A percentile compares a stretch with the other conserved stretches of the same genome.
These are phyloP conservation scores for Saccharomycodes ludwigii DNA, from an alignment of 805 yeast species.

Conservation along the genomic window DNA sequence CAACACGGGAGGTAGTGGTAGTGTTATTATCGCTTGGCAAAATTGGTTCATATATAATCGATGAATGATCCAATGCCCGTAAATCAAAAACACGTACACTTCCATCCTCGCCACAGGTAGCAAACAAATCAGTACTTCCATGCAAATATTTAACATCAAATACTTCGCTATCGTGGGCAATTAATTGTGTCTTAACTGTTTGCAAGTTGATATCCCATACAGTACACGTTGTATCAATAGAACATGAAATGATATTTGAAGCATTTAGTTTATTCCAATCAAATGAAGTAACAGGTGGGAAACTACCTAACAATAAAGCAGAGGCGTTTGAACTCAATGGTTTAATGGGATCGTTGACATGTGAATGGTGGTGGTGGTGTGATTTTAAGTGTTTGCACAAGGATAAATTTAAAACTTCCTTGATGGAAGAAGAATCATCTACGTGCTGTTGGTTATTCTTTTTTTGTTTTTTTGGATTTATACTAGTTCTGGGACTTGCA, in stretches of 20 bases:
- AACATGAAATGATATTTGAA: constrained; percentile 62
- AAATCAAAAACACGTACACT: constrained; percentile 86
- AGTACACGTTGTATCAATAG: constrained; percentile 94
- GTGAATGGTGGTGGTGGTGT: constrained; percentile 26
- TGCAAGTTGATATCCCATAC: constrained; percentile 67
- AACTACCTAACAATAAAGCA: constrained; percentile 22
- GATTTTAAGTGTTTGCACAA: constrained; percentile 31
- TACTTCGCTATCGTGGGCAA: constrained; percentile 94
- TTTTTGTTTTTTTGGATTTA: too few relatives aligned
- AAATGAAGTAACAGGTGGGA: constrained; percentile 87
- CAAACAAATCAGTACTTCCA: constrained; percentile 64
- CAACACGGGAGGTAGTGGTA: too few relatives aligned
- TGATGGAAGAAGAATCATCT: too few relatives aligned
- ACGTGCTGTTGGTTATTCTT: too few relatives aligned
- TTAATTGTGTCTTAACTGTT: constrained; percentile 78
- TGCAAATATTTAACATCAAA: constrained; percentile 80
- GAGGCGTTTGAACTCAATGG: constrained; percentile 3
- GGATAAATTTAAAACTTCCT: constrained; percentile 30
- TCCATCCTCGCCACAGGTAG: constrained; percentile 93
- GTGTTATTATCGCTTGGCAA: too few relatives aligned
- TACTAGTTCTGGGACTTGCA: too few relatives aligned
- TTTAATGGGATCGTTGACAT: background rate
- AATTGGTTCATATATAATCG: constrained; percentile 88
- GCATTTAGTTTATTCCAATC: constrained; percentile 81
- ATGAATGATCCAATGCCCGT: constrained; percentile 80